A percentile compares a stretch with the other conserved stretches of the same genome.
These are phyloP conservation scores for Neopestalotiopsis rosae DNA, from an alignment of 2,329 filamentous ascomycete species.

Conservation along the genomic window DNA sequence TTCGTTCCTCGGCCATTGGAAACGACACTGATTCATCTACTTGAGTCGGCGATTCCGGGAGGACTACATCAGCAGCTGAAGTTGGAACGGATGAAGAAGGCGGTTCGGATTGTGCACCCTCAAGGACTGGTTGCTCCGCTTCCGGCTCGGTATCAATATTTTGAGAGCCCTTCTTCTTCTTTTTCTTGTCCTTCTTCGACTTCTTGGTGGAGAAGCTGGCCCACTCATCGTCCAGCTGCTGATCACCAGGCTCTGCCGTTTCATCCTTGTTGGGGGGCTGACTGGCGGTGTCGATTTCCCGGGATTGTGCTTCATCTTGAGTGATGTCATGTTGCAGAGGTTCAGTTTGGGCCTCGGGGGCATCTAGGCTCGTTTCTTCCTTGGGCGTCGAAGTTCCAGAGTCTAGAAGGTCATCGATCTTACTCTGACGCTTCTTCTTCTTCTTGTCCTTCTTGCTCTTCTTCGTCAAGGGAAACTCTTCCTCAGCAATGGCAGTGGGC, in stretches of 20 bases:
- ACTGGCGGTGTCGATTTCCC: conserved; percentile 14
- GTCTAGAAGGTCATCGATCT: conserved; percentile 26
- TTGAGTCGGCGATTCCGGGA: neutral
- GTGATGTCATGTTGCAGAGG: conserved; percentile 11
- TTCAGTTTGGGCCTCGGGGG: conserved; percentile 15
- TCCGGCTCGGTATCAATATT: conserved; percentile 3
- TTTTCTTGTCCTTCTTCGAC: conserved; percentile 41
- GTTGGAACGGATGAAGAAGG: neutral
- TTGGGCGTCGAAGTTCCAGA: conserved; percentile 19
- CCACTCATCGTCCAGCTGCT: conserved; percentile 14
- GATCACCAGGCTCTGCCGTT: conserved; percentile 16
- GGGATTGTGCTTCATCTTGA: conserved; percentile 19
- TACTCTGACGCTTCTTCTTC: conserved; percentile 32
- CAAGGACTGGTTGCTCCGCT: neutral
- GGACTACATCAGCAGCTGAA: neutral
- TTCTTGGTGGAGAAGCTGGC: conserved; percentile 25
- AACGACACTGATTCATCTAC: neutral
- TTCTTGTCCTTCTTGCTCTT: conserved; percentile 37
- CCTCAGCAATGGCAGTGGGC: conserved; percentile 21
- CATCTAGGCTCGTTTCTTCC: conserved; percentile 17
- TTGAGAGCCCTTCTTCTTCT: conserved; percentile 28
- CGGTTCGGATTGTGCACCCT: neutral
- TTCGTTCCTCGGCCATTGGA: neutral
- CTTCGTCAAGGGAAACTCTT: conserved; percentile 30
- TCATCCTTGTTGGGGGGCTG: conserved; percentile 19